Evolutionary conservation across 129 eudicot genomes (phyloP).

Genomic region (Gnaphalium uliginosum): DNA sequence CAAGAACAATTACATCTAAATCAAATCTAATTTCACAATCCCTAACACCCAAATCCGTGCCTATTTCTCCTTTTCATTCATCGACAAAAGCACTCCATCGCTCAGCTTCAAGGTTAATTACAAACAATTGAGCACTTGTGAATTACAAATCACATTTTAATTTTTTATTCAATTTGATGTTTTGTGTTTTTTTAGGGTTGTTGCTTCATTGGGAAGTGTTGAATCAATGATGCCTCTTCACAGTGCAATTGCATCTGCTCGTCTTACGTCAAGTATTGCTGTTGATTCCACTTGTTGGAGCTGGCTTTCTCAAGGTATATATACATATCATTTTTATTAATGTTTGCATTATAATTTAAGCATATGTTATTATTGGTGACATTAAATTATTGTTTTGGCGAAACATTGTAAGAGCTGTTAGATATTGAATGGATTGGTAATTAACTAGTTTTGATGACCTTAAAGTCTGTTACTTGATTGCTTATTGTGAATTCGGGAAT

Average conservation of each 20-base stretch:
- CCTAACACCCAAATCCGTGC: constrained; percentile 41
- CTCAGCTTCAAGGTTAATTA: constrained; percentile 45
- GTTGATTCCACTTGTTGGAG: constrained; percentile 74
- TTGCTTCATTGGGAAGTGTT: constrained; percentile 47
- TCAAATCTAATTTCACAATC: constrained; percentile 35
- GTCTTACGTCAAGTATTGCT: constrained; percentile 61
- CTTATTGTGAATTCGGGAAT: not conserved
- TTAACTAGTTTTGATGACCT: not conserved
- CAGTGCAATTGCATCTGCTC: constrained; percentile 72
- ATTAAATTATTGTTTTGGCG: too few relatives aligned
- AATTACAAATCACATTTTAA: not conserved
- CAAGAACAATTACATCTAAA: constrained; percentile 39
- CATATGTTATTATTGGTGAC: not conserved
- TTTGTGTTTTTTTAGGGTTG: constrained; percentile 39
- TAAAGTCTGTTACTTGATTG: not conserved
- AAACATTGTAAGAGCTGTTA: not conserved
- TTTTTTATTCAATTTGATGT: not conserved
- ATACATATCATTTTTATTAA: too few relatives aligned
- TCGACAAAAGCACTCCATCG: constrained; percentile 41
- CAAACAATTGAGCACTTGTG: not conserved
- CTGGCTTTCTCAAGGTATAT: constrained; percentile 73
- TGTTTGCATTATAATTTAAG: too few relatives aligned
- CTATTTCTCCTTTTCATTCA: constrained; percentile 43
- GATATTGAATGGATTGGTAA: constrained; percentile 15
- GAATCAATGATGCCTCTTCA: constrained; percentile 83